phyloP scores from a whole-genome alignment of 2,329 filamentous ascomycete species.

The Pseudogymnoascus sp. region DNA sequence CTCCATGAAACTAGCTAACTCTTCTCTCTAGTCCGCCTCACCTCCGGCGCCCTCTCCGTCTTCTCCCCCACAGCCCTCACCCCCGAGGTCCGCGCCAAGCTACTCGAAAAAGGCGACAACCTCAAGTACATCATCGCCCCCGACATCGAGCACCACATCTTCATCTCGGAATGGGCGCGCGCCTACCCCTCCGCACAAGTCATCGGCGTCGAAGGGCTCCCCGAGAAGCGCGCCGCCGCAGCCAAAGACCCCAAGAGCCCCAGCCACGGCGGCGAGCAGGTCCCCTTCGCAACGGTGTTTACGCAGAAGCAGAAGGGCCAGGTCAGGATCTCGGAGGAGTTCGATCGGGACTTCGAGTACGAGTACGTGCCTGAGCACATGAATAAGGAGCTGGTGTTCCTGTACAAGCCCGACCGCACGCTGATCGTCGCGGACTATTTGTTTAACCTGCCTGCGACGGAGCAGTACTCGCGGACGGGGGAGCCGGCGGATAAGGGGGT shows the following conservation, averaged over 20 bases:
- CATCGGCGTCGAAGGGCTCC: conserved; percentile 73
- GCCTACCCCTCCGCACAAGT: conserved; percentile 72
- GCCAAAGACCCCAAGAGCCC: conserved; percentile 41
- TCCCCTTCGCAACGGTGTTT: conserved; percentile 59
- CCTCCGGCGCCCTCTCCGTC: conserved; percentile 69
- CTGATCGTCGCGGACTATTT: conserved; percentile 84
- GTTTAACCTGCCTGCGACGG: conserved; percentile 81
- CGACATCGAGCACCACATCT: conserved; percentile 93
- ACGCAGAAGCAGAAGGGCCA: conserved; percentile 43
- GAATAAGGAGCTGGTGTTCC: conserved; percentile 83
- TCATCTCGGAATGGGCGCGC: conserved; percentile 73
- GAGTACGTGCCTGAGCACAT: conserved; percentile 74
- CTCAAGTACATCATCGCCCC: conserved; percentile 80
- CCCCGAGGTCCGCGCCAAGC: conserved; percentile 56
- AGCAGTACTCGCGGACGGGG: conserved; percentile 65
- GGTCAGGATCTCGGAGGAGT: conserved; percentile 59
- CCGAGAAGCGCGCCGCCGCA: conserved; percentile 64
- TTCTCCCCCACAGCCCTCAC: conserved; percentile 90
- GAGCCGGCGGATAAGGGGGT: conserved; percentile 47
- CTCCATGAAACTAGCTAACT: background rate
- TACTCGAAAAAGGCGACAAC: conserved; percentile 57
- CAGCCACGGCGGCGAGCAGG: conserved; percentile 31
- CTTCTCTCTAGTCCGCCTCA: conserved; percentile 57
- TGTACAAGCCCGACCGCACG: conserved; percentile 68
- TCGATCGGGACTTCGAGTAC: conserved; percentile 77